Evolutionary conservation across 768 basidiomycete species (phyloP).

Genomic region (Tephrocybe sp.): DNA sequence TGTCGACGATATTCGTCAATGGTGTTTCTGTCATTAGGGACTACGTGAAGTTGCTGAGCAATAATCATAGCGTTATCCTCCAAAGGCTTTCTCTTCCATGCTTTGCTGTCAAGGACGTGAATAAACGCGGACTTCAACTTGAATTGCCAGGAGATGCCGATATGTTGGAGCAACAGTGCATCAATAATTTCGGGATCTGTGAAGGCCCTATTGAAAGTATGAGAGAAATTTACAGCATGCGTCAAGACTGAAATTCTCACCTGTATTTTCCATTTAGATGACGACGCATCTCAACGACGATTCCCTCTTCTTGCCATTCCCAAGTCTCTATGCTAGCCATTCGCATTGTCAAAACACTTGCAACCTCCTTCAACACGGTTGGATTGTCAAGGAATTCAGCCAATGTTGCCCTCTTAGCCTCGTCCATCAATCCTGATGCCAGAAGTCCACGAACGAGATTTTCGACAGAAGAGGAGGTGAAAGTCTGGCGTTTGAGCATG

Average conservation of each 20-base stretch:
- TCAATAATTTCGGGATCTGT: slow-evolving; percentile 47
- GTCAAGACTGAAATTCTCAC: slow-evolving; percentile 11
- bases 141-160: slow-evolving; percentile 41
- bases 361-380: slow-evolving; percentile 36
- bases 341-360: slow-evolving; percentile 45
- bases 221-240: not conserved
- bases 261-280: slow-evolving; percentile 48
- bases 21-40: slow-evolving; percentile 3
- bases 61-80: slow-evolving; percentile 17
- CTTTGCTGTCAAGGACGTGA: slow-evolving; percentile 29
- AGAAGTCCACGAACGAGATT: slow-evolving; percentile 33
- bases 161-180: slow-evolving; percentile 40
- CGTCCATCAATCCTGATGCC: slow-evolving; percentile 34
- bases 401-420: slow-evolving; percentile 37
- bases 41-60: slow-evolving; percentile 17
- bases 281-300: slow-evolving; percentile 41
- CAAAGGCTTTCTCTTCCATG: slow-evolving; percentile 29
- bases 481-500: slow-evolving; percentile 20
- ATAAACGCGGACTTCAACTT: slow-evolving; percentile 29
- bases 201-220: slow-evolving; percentile 31
- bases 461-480: slow-evolving; percentile 25
- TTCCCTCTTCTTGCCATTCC: slow-evolving; percentile 42
- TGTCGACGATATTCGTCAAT: slow-evolving; percentile 26
- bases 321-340: slow-evolving; percentile 36
- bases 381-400: slow-evolving; percentile 38